A percentile compares a stretch with the other conserved stretches of the same genome.
phyloP scores from a whole-genome alignment of 2,329 filamentous ascomycete species.

The Pseudopithomyces maydicus region DNA sequence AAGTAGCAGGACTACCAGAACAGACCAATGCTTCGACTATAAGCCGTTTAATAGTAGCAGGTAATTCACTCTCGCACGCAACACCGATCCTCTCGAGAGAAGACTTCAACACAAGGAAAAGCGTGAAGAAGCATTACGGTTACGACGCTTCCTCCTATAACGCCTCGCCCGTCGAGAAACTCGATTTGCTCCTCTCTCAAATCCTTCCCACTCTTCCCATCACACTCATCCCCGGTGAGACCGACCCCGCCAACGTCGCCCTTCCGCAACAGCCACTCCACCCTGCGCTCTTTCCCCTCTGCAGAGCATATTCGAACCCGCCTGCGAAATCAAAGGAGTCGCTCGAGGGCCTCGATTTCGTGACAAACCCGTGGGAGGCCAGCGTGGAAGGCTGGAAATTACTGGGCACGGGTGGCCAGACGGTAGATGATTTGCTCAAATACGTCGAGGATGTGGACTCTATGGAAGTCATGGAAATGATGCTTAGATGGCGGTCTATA shows the following conservation, averaged over 20 bases:
- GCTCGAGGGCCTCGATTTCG: constrained; percentile 79
- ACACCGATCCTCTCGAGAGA: constrained; percentile 54
- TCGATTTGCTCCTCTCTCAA: constrained; percentile 81
- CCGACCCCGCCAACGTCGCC: constrained; percentile 86
- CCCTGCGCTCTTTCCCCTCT: constrained; percentile 82
- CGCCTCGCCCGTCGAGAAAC: constrained; percentile 76
- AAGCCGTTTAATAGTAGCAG: constrained; percentile 85
- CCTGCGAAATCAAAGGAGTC: constrained; percentile 45
- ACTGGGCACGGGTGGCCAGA: constrained; percentile 87
- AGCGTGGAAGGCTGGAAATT: constrained; percentile 90
- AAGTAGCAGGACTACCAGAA: constrained; percentile 66
- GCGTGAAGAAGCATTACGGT: constrained; percentile 83
- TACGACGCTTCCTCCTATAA: constrained; percentile 93
- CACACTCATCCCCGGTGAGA: constrained; percentile 82
- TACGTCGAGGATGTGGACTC: constrained; percentile 81
- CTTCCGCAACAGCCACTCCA: constrained; percentile 94
- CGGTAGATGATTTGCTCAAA: constrained; percentile 90
- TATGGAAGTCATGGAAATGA: constrained; percentile 89
- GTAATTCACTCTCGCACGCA: constrained; percentile 74
- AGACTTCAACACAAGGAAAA: constrained; percentile 48
- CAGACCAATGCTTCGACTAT: constrained; percentile 70
- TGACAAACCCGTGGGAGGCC: constrained; percentile 92
- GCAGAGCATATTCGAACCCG: constrained; percentile 68
- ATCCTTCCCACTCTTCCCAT: constrained; percentile 86
- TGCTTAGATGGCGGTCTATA: constrained; percentile 88